Conservation (phyloP, 2,329 filamentous ascomycete species). For the Colletotrichum costaricense region DNA sequence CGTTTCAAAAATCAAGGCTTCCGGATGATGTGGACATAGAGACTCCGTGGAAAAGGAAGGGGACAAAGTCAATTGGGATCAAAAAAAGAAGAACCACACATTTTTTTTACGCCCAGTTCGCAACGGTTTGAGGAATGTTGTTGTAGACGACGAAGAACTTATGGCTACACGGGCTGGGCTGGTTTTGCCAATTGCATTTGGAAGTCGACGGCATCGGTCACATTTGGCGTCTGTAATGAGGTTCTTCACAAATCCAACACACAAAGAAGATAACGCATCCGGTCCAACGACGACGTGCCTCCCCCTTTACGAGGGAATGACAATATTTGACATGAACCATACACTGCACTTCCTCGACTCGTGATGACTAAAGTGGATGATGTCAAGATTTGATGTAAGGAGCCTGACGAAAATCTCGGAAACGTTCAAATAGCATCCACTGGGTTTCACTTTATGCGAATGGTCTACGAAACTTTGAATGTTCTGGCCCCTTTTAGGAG, state of each 20-base stretch:
- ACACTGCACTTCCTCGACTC: background rate
- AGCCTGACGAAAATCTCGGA: background rate
- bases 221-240: slow-evolving; percentile 76
- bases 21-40: slow-evolving; percentile 15
- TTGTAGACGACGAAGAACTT: slow-evolving; percentile 37
- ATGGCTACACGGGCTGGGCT: slow-evolving; percentile 52
- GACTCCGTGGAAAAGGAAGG: slow-evolving; percentile 11
- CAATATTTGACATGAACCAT: background rate
- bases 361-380: background rate
- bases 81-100: slow-evolving; percentile 17
- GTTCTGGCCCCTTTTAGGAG: background rate
- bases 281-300: slow-evolving; percentile 9
- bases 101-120: slow-evolving; percentile 25
- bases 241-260: slow-evolving; percentile 65
- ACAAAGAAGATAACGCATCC: slow-evolving; percentile 56
- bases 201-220: slow-evolving; percentile 74
- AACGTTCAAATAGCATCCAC: background rate
- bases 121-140: slow-evolving; percentile 14
- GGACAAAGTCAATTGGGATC: slow-evolving; percentile 3
- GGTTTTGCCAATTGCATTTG: slow-evolving; percentile 74
- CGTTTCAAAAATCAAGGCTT: slow-evolving; percentile 16
- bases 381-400: background rate
- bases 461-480: background rate
- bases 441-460: background rate
- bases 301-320: background rate